phyloP scores from a whole-genome alignment of 1,284 basidiomycete species.

The Microbotryum violaceum region DNA sequence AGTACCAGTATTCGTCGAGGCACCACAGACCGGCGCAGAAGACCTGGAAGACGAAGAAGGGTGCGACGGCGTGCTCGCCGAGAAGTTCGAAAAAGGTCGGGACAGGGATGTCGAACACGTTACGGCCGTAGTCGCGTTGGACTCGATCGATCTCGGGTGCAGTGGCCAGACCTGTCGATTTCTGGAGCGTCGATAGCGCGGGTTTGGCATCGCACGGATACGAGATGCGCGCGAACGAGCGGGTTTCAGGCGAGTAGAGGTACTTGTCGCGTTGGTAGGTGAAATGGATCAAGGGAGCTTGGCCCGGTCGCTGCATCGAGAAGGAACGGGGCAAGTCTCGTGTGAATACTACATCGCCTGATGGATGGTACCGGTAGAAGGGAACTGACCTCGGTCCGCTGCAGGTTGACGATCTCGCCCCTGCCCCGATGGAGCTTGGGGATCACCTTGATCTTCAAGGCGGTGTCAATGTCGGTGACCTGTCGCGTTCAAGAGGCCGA shows the following conservation, averaged over 20 bases:
- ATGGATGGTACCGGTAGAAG: neutral
- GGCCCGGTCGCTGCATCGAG: conserved; percentile 44
- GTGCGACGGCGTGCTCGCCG: conserved; percentile 81
- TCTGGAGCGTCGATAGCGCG: conserved; percentile 59
- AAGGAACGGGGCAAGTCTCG: too few relatives aligned
- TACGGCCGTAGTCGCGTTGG: conserved; percentile 65
- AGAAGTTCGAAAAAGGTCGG: conserved; percentile 84
- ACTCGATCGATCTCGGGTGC: conserved; percentile 39
- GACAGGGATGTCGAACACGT: conserved; percentile 91
- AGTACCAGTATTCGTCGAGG: conserved; percentile 96
- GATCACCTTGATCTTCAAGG: conserved; percentile 73
- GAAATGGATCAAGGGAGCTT: conserved; percentile 65
- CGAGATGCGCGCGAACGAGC: conserved; percentile 72
- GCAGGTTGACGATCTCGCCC: conserved; percentile 77
- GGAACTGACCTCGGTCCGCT: conserved; percentile 51
- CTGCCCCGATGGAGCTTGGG: conserved; percentile 80
- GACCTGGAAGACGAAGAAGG: conserved; percentile 93
- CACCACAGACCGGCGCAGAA: conserved; percentile 95
- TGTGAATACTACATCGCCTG: conserved; percentile 1
- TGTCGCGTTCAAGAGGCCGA: conserved; percentile 36
- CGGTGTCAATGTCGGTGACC: conserved; percentile 61
- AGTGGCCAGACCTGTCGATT: conserved; percentile 48
- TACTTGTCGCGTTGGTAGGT: conserved; percentile 95
- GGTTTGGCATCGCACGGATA: conserved; percentile 79
- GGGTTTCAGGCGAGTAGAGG: conserved; percentile 56